Percentiles rank a stretch among this genome's conserved stretches.
Evolutionary conservation across 2,329 filamentous ascomycete genomes (phyloP).

Genomic region (Drechmeria coniospora): DNA sequence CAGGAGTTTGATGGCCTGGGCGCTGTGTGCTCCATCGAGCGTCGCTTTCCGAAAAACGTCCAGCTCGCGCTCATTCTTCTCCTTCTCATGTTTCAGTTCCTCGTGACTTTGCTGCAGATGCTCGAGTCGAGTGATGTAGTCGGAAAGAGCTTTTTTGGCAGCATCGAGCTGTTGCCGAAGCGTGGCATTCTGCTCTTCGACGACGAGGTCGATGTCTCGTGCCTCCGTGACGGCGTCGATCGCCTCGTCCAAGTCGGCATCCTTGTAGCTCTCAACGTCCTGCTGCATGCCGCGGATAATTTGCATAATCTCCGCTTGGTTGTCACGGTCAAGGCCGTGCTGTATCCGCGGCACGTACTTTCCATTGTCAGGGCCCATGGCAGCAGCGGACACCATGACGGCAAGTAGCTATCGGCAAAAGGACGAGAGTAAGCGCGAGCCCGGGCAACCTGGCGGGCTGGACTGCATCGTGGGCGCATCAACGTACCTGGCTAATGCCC

Average conservation of each 20-base stretch:
- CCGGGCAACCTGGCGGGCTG: slow-evolving; percentile 6
- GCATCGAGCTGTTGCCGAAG: slow-evolving; percentile 35
- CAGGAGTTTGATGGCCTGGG: slow-evolving; percentile 35
- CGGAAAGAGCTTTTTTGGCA: slow-evolving; percentile 40
- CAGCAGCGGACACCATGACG: slow-evolving; percentile 44
- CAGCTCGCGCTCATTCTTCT: slow-evolving; percentile 38
- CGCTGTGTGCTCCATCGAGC: slow-evolving; percentile 35
- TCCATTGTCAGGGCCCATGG: slow-evolving; percentile 40
- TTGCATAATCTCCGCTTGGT: slow-evolving; percentile 29
- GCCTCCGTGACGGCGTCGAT: slow-evolving; percentile 24
- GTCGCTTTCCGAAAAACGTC: slow-evolving; percentile 33
- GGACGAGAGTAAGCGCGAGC: not conserved
- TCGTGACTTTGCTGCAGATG: slow-evolving; percentile 48
- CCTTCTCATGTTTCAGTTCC: slow-evolving; percentile 47
- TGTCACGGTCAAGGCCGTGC: slow-evolving; percentile 23
- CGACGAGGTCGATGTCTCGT: slow-evolving; percentile 38
- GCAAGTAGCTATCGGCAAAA: slow-evolving; percentile 38
- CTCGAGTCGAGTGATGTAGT: slow-evolving; percentile 43
- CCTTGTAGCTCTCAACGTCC: slow-evolving; percentile 19
- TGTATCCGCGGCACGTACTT: slow-evolving; percentile 35
- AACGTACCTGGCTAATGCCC: slow-evolving; percentile 34
- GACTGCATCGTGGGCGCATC: slow-evolving; percentile 4
- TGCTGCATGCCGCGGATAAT: slow-evolving; percentile 27
- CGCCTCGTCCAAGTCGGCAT: slow-evolving; percentile 23
- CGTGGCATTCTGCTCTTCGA: slow-evolving; percentile 38